phyloP scores from a whole-genome alignment of 441 rosid species.

The Corymbia calophylla region DNA sequence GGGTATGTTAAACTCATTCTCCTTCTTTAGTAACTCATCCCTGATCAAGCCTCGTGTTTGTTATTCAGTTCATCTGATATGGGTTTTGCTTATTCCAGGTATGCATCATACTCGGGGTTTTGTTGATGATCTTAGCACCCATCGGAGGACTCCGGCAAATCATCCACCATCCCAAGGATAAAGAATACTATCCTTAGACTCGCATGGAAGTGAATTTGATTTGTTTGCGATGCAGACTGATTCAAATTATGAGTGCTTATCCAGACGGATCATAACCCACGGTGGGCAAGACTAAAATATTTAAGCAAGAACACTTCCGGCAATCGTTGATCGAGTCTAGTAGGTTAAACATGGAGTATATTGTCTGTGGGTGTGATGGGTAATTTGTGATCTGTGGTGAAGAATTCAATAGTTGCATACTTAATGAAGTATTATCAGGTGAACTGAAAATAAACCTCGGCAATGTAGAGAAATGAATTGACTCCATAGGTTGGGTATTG shows the following conservation, averaged over 20 bases:
- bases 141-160: conserved; percentile 28
- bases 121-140: conserved; percentile 27
- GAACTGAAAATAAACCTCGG: neutral
- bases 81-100: conserved; percentile 5
- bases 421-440: neutral
- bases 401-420: neutral
- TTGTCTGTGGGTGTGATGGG: neutral
- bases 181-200: conserved; percentile 21
- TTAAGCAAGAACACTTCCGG: neutral
- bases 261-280: neutral
- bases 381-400: no score
- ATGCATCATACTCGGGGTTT: conserved; percentile 22
- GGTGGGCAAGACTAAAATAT: neutral
- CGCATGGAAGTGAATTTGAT: neutral
- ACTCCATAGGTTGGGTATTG: neutral
- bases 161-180: conserved; percentile 20
- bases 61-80: neutral
- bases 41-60: neutral
- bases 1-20: neutral
- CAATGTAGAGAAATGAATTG: neutral
- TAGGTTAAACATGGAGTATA: neutral
- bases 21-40: neutral
- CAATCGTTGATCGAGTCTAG: neutral
- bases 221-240: neutral
- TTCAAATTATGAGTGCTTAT: neutral